Conservation (phyloP, 2,329 filamentous ascomycete genomes). For the Colletotrichum sp. region DNA sequence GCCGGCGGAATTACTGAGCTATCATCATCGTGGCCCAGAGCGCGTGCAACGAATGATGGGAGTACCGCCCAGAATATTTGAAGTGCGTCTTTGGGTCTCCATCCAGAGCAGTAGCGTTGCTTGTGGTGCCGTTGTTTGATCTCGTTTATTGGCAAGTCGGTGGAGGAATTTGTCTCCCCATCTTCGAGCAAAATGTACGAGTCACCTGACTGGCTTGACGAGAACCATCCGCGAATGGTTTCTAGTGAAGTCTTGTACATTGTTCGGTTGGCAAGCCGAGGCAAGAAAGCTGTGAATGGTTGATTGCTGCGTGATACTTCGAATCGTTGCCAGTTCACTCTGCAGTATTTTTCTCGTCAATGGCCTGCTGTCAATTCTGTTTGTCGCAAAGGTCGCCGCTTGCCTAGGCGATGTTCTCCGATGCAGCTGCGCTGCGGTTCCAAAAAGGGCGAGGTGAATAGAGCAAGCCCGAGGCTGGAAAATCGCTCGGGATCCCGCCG, state of each 20-base stretch:
- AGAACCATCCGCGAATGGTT: neutral
- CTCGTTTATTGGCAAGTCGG: neutral
- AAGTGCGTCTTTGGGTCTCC: neutral
- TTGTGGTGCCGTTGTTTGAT: neutral
- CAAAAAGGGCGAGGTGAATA: neutral
- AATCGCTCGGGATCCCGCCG: neutral
- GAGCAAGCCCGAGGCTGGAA: neutral
- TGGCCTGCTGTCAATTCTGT: neutral
- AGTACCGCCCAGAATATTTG: neutral
- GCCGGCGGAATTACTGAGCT: neutral
- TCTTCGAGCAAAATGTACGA: neutral
- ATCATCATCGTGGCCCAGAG: neutral
- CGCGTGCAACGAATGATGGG: neutral
- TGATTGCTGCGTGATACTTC: neutral
- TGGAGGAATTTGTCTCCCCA: neutral
- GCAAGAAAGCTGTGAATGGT: neutral
- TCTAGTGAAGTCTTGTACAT: neutral
- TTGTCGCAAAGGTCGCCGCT: neutral
- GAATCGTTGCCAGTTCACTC: neutral
- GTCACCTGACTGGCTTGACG: neutral
- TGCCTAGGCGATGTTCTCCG: neutral
- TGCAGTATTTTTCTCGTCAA: neutral
- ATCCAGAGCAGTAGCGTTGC: neutral
- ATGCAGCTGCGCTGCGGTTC: neutral
- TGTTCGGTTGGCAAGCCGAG: neutral